A percentile compares a stretch with the other conserved stretches of the same genome.
These are phyloP conservation scores for Pseudomassariella vexata DNA, from an alignment of 2,329 filamentous ascomycete species.

Conservation along the genomic window DNA sequence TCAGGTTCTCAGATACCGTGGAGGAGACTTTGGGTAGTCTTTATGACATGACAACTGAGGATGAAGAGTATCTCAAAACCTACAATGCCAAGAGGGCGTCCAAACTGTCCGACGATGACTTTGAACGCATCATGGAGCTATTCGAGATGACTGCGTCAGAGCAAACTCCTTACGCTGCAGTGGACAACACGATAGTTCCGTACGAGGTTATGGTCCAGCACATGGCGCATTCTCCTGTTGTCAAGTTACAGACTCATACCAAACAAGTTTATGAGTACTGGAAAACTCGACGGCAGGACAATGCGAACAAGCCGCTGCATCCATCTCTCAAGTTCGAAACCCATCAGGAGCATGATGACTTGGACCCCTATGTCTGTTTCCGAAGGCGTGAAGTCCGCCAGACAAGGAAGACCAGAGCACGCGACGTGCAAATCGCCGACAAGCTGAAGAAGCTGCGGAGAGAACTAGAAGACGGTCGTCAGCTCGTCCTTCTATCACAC, in stretches of 20 bases:
- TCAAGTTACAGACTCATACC: conserved; percentile 48
- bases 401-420: conserved; percentile 87
- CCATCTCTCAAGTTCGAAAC: conserved; percentile 87
- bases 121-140: conserved; percentile 90
- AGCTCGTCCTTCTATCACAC: conserved; percentile 70
- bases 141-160: conserved; percentile 83
- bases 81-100: conserved; percentile 73
- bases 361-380: conserved; percentile 98
- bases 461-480: conserved; percentile 83
- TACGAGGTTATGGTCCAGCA: conserved; percentile 72
- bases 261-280: conserved; percentile 87
- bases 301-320: conserved; percentile 67
- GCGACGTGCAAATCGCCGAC: conserved; percentile 90
- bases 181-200: conserved; percentile 80
- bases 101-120: conserved; percentile 78
- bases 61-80: conserved; percentile 76
- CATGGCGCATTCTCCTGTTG: conserved; percentile 45
- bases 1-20: conserved; percentile 95
- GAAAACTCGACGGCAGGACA: conserved; percentile 63
- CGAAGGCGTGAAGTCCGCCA: conserved; percentile 88
- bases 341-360: conserved; percentile 88
- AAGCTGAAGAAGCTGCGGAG: conserved; percentile 87
- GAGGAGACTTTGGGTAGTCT: conserved; percentile 87
- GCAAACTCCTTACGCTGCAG: conserved; percentile 81
- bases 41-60: conserved; percentile 93